These are phyloP conservation scores for Alisma plantagoaquatica DNA, from an alignment of 106 monocot genomes.

Conservation along the genomic window DNA sequence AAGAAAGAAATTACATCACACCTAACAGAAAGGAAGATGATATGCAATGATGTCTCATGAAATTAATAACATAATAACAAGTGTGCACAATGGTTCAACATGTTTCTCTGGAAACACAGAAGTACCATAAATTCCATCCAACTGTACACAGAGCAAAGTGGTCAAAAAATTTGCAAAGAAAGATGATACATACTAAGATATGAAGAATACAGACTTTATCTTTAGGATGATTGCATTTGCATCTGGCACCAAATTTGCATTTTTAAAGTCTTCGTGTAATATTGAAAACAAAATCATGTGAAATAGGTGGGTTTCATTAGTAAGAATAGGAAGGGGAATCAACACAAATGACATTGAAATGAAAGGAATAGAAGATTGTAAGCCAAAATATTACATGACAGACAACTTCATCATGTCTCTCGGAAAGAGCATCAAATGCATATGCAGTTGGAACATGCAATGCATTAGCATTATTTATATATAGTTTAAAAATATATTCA, in stretches of 20 bases:
- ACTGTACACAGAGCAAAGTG: constrained; percentile 12
- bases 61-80: constrained; percentile 17
- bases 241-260: constrained; percentile 65
- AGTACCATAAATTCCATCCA: constrained; percentile 12
- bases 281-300: constrained; percentile 16
- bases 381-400: constrained; percentile 81
- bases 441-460: constrained; percentile 42
- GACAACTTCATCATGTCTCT: constrained; percentile 83
- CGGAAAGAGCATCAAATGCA: constrained; percentile 55
- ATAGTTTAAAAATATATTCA: too few species aligned
- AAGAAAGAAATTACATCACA: not conserved
- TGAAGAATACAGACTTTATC: constrained; percentile 20
- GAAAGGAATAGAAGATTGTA: not conserved
- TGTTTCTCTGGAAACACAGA: constrained; percentile 65
- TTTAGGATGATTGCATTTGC: constrained; percentile 85
- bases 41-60: not conserved
- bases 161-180: not conserved
- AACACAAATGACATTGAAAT: too few species aligned
- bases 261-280: constrained; percentile 67
- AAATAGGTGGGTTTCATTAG: not conserved
- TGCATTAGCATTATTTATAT: too few species aligned
- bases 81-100: constrained; percentile 61
- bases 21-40: not conserved
- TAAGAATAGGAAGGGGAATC: not conserved
- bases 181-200: not conserved